A percentile compares a stretch with the other conserved stretches of the same genome.
These are phyloP conservation scores for Lachnellula occidentalis DNA, from an alignment of 2,329 filamentous ascomycete species.

Conservation along the genomic window DNA sequence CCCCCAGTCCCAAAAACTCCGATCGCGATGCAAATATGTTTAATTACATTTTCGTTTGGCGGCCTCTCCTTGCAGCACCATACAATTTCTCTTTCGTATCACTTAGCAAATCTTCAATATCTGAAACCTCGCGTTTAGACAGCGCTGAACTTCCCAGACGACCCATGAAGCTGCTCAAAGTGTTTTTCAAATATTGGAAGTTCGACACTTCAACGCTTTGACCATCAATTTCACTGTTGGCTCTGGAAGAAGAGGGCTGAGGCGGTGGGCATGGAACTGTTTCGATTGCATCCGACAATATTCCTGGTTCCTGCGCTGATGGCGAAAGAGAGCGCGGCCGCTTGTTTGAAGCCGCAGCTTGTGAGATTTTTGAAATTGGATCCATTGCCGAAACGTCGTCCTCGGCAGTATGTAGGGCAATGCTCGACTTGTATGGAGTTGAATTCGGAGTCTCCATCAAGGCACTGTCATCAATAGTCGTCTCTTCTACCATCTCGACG, in stretches of 20 bases:
- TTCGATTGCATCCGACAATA: neutral
- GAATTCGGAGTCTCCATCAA: neutral
- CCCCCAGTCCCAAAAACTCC: constrained; percentile 15
- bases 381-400: neutral
- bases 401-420: neutral
- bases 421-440: neutral
- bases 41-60: constrained; percentile 20
- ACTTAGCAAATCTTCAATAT: constrained; percentile 74
- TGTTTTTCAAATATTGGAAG: constrained; percentile 45
- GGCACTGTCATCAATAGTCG: constrained; percentile 5
- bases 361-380: neutral
- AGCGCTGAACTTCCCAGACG: constrained; percentile 56
- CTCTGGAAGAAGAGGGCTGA: neutral
- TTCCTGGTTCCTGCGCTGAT: too few relatives aligned
- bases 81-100: constrained; percentile 71
- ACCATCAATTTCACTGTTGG: neutral
- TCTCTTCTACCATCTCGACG: constrained; percentile 10
- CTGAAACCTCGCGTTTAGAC: constrained; percentile 58
- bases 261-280: neutral
- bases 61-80: constrained; percentile 58
- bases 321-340: neutral
- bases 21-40: constrained; percentile 15
- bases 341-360: neutral
- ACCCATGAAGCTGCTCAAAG: constrained; percentile 52
- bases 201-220: constrained; percentile 16